Percentiles rank a stretch among this genome's conserved stretches.
Evolutionary conservation across 495 filamentous ascomycete species (phyloP).

Genomic region (Podospora comata): DNA sequence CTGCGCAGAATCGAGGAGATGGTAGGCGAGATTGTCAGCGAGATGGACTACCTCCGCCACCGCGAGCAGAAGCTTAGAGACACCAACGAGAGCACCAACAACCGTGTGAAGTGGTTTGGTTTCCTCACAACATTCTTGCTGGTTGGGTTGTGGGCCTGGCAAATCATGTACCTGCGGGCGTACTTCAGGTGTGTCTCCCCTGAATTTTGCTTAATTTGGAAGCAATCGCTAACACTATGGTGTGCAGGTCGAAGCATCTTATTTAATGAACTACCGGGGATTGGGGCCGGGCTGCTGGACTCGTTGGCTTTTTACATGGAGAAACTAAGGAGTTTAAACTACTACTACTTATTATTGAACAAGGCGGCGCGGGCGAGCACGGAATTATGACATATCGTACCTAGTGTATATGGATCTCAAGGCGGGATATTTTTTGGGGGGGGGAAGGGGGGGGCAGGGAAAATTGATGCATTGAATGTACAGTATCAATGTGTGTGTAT

Average conservation of each 20-base stretch:
- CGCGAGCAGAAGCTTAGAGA: constrained; percentile 95
- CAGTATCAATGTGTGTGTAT: neutral
- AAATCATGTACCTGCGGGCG: constrained; percentile 93
- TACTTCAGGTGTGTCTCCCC: constrained; percentile 72
- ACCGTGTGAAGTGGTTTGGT: constrained; percentile 97
- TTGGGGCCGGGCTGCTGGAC: constrained; percentile 1
- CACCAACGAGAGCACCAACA: constrained; percentile 99
- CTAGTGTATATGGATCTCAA: neutral
- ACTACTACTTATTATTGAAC: neutral
- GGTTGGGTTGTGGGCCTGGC: constrained; percentile 87
- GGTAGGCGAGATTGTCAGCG: constrained; percentile 71
- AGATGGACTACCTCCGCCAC: constrained; percentile 88
- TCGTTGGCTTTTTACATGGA: constrained; percentile 15
- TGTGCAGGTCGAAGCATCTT: constrained; percentile 23
- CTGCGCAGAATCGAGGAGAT: constrained; percentile 89
- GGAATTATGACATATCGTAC: neutral
- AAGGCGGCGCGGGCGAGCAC: neutral
- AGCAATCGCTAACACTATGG: constrained; percentile 11
- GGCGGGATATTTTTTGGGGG: neutral
- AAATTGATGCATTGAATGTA: neutral
- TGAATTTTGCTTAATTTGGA: neutral
- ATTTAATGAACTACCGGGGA: constrained; percentile 15
- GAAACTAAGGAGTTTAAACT: constrained; percentile 3
- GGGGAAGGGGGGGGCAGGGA: neutral
- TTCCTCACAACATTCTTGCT: constrained; percentile 93